Evolutionary conservation across 2,329 filamentous ascomycete genomes (phyloP).

Genomic region (Phoma herbarum): DNA sequence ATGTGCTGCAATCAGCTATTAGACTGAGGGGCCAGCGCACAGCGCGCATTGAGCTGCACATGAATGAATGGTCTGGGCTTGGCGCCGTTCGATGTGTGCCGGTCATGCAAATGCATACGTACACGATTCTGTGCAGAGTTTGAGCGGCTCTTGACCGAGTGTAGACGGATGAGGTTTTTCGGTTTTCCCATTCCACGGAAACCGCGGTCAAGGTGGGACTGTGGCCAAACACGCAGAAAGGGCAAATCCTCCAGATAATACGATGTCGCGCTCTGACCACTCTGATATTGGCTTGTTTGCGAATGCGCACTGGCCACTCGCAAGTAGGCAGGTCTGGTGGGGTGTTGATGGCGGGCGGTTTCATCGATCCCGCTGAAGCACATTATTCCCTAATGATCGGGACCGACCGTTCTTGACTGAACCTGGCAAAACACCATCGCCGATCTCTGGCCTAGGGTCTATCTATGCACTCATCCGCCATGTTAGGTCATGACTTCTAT

Average conservation of each 20-base stretch:
- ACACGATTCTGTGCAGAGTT: conserved; percentile 4
- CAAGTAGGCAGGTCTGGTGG: conserved; percentile 20
- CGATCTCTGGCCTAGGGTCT: conserved; percentile 21
- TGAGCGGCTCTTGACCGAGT: not conserved
- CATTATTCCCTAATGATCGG: conserved; percentile 33
- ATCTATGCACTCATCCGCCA: conserved; percentile 20
- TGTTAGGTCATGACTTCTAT: conserved; percentile 22
- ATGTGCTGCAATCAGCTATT: conserved; percentile 19
- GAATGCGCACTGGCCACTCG: conserved; percentile 14
- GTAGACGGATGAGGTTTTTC: not conserved
- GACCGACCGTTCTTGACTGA: conserved; percentile 21
- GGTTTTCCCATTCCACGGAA: not conserved
- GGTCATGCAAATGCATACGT: conserved; percentile 16
- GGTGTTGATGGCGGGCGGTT: conserved; percentile 29
- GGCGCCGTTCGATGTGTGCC: conserved; percentile 9
- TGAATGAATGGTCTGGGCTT: conserved; percentile 14
- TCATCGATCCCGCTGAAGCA: conserved; percentile 32
- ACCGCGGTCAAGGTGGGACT: not conserved
- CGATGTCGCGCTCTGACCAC: conserved; percentile 8
- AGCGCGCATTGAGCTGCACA: conserved; percentile 9
- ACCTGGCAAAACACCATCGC: conserved; percentile 33
- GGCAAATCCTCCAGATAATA: conserved; percentile 9
- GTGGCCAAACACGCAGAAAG: conserved; percentile 5
- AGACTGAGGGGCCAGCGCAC: conserved; percentile 11
- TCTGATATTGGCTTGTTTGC: conserved; percentile 17